These are phyloP conservation scores for Picochlorum sp. DNA, from an alignment of 139 green algal species.

Conservation along the genomic window DNA sequence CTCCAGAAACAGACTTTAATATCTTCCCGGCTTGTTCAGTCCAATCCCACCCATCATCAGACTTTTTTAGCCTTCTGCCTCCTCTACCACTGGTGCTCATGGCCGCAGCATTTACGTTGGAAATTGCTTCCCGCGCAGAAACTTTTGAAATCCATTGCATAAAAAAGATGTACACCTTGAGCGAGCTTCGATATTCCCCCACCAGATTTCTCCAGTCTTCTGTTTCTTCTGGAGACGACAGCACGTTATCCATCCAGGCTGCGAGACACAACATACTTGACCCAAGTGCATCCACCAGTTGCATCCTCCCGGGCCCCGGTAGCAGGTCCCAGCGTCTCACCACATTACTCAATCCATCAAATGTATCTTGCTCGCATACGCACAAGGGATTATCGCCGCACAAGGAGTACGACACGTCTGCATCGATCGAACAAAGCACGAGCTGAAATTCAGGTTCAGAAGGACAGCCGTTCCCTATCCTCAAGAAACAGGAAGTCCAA, in stretches of 20 bases:
- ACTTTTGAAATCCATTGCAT: constrained; percentile 34
- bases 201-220: constrained; percentile 3
- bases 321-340: constrained; percentile 18
- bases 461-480: too few species aligned
- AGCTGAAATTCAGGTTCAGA: too few species aligned
- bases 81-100: not conserved
- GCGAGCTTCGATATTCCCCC: constrained; percentile 31
- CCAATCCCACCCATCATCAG: constrained; percentile 47
- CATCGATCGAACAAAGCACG: too few species aligned
- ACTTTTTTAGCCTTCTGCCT: constrained; percentile 23
- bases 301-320: constrained; percentile 11
- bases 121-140: constrained; percentile 22
- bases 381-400: constrained; percentile 40
- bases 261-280: constrained; percentile 51
- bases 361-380: constrained; percentile 34
- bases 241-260: constrained; percentile 25
- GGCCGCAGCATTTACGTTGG: not conserved
- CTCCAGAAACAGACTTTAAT: constrained; percentile 25
- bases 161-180: constrained; percentile 63
- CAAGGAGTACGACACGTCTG: constrained; percentile 39
- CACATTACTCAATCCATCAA: constrained; percentile 36
- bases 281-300: constrained; percentile 38
- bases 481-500: too few species aligned
- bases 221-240: constrained; percentile 6
- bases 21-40: constrained; percentile 24